A percentile compares a stretch with the other conserved stretches of the same genome.
phyloP scores from a whole-genome alignment of 2,329 filamentous ascomycete genomes.

The Rhynchosporium agropyri region DNA sequence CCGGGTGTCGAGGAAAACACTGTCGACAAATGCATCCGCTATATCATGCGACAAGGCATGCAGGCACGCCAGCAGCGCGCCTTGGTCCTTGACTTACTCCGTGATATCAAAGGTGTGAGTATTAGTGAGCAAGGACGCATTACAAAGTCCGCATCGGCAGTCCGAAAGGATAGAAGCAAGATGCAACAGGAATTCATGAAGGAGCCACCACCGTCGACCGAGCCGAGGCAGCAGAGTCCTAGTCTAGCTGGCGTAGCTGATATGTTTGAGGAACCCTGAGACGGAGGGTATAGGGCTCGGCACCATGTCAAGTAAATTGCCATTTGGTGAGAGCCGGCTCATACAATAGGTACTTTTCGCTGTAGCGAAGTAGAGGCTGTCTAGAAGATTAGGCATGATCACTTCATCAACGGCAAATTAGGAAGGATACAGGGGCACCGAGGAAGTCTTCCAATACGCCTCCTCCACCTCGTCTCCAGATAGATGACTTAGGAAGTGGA shows the following conservation, averaged over 20 bases:
- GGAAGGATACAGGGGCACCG: no score
- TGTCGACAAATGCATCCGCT: slow-evolving; percentile 65
- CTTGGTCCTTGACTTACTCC: slow-evolving; percentile 80
- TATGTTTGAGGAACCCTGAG: slow-evolving; percentile 37
- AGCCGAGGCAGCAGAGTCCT: slow-evolving; percentile 30
- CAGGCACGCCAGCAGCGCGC: slow-evolving; percentile 78
- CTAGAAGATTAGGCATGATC: background rate
- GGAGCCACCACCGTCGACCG: slow-evolving; percentile 39
- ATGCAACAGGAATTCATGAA: slow-evolving; percentile 71
- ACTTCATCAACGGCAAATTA: no score
- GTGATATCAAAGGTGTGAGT: slow-evolving; percentile 85
- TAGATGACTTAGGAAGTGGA: no score
- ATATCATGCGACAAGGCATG: slow-evolving; percentile 59
- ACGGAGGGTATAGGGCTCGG: background rate
- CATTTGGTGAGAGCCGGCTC: background rate
- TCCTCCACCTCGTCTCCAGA: no score
- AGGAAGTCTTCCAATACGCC: no score
- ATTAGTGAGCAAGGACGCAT: slow-evolving; percentile 94
- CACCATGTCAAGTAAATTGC: background rate
- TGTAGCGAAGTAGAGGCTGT: background rate
- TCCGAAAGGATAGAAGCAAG: slow-evolving; percentile 54
- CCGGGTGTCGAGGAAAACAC: slow-evolving; percentile 73
- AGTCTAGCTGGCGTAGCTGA: slow-evolving; percentile 40
- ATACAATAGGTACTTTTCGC: background rate
- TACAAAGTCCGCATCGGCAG: slow-evolving; percentile 51